Evolutionary conservation across 495 filamentous ascomycete genomes (phyloP), one percentile per base, ranked within the genome.

Genomic region (Collariella sp.): DNA sequence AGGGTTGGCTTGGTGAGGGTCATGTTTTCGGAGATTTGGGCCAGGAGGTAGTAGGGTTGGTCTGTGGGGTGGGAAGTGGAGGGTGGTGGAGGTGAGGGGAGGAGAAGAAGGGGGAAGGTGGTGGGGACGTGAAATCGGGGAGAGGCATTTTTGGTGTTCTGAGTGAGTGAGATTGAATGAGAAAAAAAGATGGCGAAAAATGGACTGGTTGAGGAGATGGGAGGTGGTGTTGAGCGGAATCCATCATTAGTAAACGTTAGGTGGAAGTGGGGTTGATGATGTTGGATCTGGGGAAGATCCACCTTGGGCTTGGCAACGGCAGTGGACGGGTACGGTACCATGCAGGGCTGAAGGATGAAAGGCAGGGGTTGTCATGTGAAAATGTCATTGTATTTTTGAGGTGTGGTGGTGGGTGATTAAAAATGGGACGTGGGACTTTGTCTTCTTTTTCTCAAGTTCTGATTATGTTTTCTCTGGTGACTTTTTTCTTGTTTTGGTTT

Each of bases 1-100:
- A 75, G 56, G 7, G 73, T 76, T 1, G 73, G 71, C 47, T 74
- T 70, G 3, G 66, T 75, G 51, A 76, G 70, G n/a, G 73, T 75
- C 67, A 76, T 74, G 66, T 74, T 64, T 41, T 73, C 63, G 16
- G 68, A 68, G 38, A 76, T 61, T 29, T 73, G 64, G n/a, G 66
- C 72, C 1, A 76, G 53, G 24, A 76, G 68, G 57, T 60, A 74
- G 58, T 64, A 67, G 6, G 52, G 43, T 24, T 55, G n/a, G 18
- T 38, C 16, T 24, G 18, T 13, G 10, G 7, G 9, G 20, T 16
- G 18, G 20, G 5, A 29, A 36, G 29, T 6, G 20, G 38, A 33
- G n/a, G 54, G 22, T 12, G 51, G 46, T 22, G 40, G 18, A 54
- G 19, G 50, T 51, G 63, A 43, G 61, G 39, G 40, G 54, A 12